phyloP scores from a whole-genome alignment of 139 green algal genomes.

The Chlamydomonas eustigma region DNA sequence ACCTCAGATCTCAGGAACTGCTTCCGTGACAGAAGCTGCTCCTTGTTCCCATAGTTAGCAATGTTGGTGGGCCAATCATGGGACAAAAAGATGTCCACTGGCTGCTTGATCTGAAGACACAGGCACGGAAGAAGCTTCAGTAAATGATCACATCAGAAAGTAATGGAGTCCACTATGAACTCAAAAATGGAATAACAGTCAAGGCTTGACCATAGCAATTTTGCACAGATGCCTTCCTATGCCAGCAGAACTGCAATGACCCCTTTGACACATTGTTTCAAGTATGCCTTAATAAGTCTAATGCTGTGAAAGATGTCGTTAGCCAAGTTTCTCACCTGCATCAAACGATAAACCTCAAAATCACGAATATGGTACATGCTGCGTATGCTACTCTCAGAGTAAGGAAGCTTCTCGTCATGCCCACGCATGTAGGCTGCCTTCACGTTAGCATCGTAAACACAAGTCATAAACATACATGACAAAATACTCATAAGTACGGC shows the following conservation, averaged over 20 bases:
- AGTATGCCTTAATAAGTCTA: no score
- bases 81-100: constrained; percentile 86
- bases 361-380: constrained; percentile 90
- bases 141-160: no score
- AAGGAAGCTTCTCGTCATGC: constrained; percentile 83
- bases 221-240: no score
- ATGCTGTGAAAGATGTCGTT: not conserved
- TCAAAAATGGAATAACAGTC: no score
- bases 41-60: constrained; percentile 68
- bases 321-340: constrained; percentile 39
- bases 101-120: constrained; percentile 55
- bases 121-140: no score
- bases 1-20: constrained; percentile 78
- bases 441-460: no score
- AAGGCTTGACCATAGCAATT: no score
- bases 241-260: no score
- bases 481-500: no score
- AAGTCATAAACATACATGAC: no score
- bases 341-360: constrained; percentile 82
- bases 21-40: constrained; percentile 76
- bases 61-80: constrained; percentile 97
- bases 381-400: constrained; percentile 65
- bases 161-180: no score
- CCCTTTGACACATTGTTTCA: no score
- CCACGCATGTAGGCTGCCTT: constrained; percentile 56